Evolutionary conservation across 441 rosid genomes (phyloP), one percentile per base, ranked within the genome.

Genomic region (Jatropha podagrica): DNA sequence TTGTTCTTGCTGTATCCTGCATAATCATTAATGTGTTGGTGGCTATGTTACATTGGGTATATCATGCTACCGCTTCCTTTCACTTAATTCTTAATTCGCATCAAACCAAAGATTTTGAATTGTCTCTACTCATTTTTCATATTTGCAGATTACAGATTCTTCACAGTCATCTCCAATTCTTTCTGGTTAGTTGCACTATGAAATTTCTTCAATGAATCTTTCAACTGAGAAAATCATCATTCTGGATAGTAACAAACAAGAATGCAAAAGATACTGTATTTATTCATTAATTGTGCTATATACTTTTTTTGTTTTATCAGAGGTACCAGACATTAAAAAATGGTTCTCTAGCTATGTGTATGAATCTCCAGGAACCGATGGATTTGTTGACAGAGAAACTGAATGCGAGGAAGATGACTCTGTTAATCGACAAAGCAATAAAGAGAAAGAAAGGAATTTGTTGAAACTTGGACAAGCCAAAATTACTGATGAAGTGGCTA

Each of bases 341-440:
- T 91, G 96, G 97, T 91, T 88, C 77, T 81, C 89, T 12, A 88
- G 89, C 83, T 92, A 87, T 73, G 89, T 59, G 71, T 86, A 89
- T 65, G 83, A 90, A 65, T 85, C 94, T 64, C 92, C 95, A 9
- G 85, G 49, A 63, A 69, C 27, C 14, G 62, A 27, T 58, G 79
- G 68, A 46, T 73, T 62, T 71, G 71, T 23, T 54, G 72, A 5
- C 44, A 58, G 70, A 27, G 83, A 74, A 62, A 76, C 65, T 52
- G 82, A 76, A 58, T 17, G 65, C 44, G 79, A 77, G 67, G 76
- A 76, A 52, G 87, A 80, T 76, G 77, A 46, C 1, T 64, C 71
- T 74, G 74, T 71, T 71, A 60, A 82, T 76, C 79, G 77, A 55
- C 87, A 74, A 42, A 80, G 75, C 41, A 82, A 69, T 11, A 65